Evolutionary conservation across 1,284 basidiomycete species (phyloP).

Genomic region (Cryptococcus sp.): DNA sequence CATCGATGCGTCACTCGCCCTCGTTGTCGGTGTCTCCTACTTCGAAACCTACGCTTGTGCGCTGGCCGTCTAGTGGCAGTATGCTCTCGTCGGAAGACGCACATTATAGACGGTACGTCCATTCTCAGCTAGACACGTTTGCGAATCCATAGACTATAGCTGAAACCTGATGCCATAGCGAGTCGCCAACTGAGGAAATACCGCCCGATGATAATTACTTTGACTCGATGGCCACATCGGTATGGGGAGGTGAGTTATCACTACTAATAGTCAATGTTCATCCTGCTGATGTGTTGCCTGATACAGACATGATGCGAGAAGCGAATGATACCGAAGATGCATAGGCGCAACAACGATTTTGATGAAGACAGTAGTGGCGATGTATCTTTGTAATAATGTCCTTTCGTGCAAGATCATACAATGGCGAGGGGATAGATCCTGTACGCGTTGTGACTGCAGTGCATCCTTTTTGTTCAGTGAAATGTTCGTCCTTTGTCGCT

Average conservation of each 20-base stretch:
- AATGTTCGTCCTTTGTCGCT: too few relatives aligned
- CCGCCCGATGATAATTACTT: slow-evolving; percentile 30
- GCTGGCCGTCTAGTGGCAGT: slow-evolving; percentile 26
- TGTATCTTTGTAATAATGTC: too few relatives aligned
- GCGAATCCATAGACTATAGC: not conserved
- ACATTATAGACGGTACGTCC: slow-evolving; percentile 29
- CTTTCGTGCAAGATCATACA: too few relatives aligned
- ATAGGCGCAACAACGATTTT: not conserved
- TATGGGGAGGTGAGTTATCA: slow-evolving; percentile 48
- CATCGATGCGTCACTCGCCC: not conserved
- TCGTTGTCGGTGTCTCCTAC: not conserved
- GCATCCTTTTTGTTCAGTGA: too few relatives aligned
- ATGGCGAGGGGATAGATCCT: too few relatives aligned
- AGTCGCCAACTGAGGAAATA: slow-evolving; percentile 24
- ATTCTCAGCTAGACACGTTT: not conserved
- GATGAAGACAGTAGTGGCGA: too few relatives aligned
- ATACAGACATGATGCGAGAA: slow-evolving; percentile 51
- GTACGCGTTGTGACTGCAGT: too few relatives aligned
- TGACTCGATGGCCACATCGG: slow-evolving; percentile 36
- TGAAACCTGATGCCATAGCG: slow-evolving; percentile 9
- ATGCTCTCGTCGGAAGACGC: slow-evolving; percentile 40
- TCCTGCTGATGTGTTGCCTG: not conserved
- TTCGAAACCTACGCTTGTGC: slow-evolving; percentile 8
- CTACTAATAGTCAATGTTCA: not conserved
- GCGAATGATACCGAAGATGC: slow-evolving; percentile 41